These are phyloP conservation scores for Aristolochia californica DNA, from an alignment of 164 flowering plant genomes.

Conservation along the genomic window DNA sequence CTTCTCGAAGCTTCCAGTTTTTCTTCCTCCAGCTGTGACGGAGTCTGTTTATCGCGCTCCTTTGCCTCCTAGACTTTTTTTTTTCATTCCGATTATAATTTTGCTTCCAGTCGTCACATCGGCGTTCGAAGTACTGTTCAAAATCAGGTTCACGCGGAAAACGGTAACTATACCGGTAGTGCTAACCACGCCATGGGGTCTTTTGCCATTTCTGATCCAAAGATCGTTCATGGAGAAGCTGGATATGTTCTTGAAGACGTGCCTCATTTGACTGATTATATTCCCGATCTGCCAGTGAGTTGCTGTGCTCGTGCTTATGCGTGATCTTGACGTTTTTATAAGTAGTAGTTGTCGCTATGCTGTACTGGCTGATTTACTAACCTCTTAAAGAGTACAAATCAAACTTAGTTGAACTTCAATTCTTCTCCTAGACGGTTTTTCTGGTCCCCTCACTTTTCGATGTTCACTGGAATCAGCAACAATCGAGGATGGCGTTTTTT, in stretches of 20 bases:
- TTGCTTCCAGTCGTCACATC: background rate
- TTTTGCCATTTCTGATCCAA: slow-evolving; percentile 7
- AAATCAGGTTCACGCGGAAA: background rate
- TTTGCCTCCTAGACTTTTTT: slow-evolving; percentile 1
- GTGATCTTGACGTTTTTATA: no score
- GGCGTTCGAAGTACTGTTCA: background rate
- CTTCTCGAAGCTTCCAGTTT: background rate
- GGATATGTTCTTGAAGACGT: slow-evolving; percentile 59
- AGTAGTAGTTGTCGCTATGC: no score
- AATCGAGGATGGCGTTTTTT: no score
- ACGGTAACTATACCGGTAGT: background rate
- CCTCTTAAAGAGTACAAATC: no score
- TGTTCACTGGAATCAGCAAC: no score
- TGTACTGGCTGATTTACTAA: no score
- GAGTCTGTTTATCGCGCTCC: background rate
- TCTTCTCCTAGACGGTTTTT: no score
- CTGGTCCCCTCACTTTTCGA: no score
- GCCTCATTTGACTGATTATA: slow-evolving; percentile 53
- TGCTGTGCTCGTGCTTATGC: background rate
- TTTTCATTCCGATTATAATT: background rate
- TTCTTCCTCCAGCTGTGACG: background rate
- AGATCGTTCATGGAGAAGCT: slow-evolving; percentile 25
- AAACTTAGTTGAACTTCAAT: no score
- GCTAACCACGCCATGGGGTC: slow-evolving; percentile 1
- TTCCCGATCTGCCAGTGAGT: slow-evolving; percentile 43